phyloP scores from a whole-genome alignment of 192 early-diverging fungal genomes.

The Gigaspora rosea region DNA sequence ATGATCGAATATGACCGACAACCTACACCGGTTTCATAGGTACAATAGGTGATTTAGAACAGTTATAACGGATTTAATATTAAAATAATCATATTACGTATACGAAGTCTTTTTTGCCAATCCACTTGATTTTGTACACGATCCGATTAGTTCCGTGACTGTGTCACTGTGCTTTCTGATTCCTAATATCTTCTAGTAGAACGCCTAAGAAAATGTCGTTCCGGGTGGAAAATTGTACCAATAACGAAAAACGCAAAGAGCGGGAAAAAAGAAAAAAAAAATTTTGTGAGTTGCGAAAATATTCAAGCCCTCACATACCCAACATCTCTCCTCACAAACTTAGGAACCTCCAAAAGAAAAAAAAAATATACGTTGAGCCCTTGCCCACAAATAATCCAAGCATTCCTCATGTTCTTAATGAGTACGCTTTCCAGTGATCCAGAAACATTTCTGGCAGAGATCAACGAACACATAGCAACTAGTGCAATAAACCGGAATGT shows the following conservation, averaged over 20 bases:
- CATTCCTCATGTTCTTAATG: background rate
- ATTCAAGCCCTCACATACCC: no score
- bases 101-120: no score
- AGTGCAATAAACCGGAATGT: background rate
- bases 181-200: background rate
- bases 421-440: conserved; percentile 1
- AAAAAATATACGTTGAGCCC: background rate
- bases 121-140: no score
- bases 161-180: background rate
- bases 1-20: no score
- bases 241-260: background rate
- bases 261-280: background rate
- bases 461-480: background rate
- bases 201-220: background rate
- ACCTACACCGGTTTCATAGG: no score
- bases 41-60: no score
- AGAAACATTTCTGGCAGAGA: background rate
- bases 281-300: background rate
- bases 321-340: no score
- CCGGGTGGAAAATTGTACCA: no score
- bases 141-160: no score
- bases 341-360: background rate
- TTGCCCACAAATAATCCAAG: background rate
- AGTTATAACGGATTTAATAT: no score
- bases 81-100: no score